These are phyloP conservation scores for Neurospora cerealis DNA, from an alignment of 495 filamentous ascomycete species.

Conservation along the genomic window DNA sequence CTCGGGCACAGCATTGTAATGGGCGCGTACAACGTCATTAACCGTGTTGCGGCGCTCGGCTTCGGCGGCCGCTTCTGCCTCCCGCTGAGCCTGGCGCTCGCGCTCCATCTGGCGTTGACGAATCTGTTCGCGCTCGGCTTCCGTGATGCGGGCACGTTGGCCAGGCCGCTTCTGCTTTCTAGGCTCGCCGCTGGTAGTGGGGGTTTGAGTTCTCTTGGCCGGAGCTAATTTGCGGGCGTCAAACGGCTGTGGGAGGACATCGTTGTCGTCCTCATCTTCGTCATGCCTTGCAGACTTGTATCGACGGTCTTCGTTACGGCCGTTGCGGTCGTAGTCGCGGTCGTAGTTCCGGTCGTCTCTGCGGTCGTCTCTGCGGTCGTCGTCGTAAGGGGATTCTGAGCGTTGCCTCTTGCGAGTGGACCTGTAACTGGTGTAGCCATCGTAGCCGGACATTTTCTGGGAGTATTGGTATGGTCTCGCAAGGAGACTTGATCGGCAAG, in stretches of 20 bases:
- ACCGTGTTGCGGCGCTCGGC: conserved; percentile 41
- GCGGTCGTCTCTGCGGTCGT: background rate
- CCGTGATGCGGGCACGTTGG: conserved; percentile 64
- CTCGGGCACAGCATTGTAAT: conserved; percentile 94
- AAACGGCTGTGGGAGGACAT: conserved; percentile 44
- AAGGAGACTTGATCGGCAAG: background rate
- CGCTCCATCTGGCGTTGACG: conserved; percentile 56
- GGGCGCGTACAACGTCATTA: conserved; percentile 77
- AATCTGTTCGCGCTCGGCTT: conserved; percentile 58
- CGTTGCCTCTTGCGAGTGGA: conserved; percentile 5
- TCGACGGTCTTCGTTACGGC: background rate
- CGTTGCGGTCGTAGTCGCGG: conserved; percentile 3
- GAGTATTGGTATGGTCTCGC: background rate
- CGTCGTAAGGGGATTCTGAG: background rate
- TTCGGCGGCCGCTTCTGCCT: conserved; percentile 32
- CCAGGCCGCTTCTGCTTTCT: conserved; percentile 82
- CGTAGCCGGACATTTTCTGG: conserved; percentile 17
- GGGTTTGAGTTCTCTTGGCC: conserved; percentile 38
- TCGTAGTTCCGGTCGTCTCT: conserved; percentile 7
- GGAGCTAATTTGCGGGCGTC: conserved; percentile 44
- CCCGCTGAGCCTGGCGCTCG: conserved; percentile 49
- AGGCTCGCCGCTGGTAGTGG: conserved; percentile 29
- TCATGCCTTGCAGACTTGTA: conserved; percentile 1
- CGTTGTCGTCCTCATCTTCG: conserved; percentile 10
- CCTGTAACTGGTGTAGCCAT: conserved; percentile 3